phyloP scores from a whole-genome alignment of 345 rosid genomes.

The Arabis hirsuta region DNA sequence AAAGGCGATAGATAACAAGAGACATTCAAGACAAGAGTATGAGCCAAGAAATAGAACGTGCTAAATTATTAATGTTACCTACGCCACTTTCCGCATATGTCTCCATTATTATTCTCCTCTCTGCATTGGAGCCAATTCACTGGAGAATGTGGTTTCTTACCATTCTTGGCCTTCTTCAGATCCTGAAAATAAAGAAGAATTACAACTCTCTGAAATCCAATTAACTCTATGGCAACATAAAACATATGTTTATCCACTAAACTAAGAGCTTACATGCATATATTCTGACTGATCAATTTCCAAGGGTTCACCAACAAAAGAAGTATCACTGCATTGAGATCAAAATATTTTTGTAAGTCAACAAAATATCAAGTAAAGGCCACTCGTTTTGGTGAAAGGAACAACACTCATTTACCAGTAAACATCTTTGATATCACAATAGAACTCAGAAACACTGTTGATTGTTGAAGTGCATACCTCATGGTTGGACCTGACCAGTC shows the following conservation, averaged over 20 bases:
- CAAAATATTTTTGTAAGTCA: conserved; percentile 27
- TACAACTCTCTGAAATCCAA: conserved; percentile 23
- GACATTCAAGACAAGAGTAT: conserved; percentile 24
- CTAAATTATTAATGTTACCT: conserved; percentile 56
- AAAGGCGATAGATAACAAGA: conserved; percentile 15
- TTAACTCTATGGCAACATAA: conserved; percentile 17
- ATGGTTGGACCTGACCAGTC: conserved; percentile 75
- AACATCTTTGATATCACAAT: conserved; percentile 16
- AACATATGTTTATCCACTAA: conserved; percentile 19
- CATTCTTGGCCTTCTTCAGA: conserved; percentile 41
- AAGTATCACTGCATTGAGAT: conserved; percentile 59
- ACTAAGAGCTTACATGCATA: conserved; percentile 54
- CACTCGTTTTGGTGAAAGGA: conserved; percentile 25
- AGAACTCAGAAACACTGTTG: conserved; percentile 20
- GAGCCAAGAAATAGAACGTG: conserved; percentile 22
- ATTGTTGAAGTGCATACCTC: conserved; percentile 50
- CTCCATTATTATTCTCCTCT: conserved; percentile 54
- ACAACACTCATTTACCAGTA: conserved; percentile 15
- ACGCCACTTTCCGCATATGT: conserved; percentile 97
- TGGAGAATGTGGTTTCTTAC: conserved; percentile 46
- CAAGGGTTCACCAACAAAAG: conserved; percentile 52
- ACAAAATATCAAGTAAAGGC: conserved; percentile 20
- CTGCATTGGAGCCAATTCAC: conserved; percentile 96
- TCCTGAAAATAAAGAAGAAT: conserved; percentile 50
- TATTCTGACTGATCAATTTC: conserved; percentile 49